Conservation (phyloP, 805 yeast species). For the Myxozyma melibiosi region DNA sequence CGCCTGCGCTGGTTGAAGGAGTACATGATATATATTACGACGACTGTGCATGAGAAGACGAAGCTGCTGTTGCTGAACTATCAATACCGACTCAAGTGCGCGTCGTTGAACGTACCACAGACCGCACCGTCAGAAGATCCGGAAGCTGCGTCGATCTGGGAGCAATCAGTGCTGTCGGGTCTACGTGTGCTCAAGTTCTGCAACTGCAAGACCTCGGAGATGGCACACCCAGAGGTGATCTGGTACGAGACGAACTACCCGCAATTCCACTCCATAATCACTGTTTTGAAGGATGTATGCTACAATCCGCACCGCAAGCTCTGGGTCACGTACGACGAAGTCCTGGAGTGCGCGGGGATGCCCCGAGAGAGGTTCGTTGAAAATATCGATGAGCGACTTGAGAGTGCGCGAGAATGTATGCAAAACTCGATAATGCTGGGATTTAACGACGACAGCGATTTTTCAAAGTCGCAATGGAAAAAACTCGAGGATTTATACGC, state of each 20-base stretch:
- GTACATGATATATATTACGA: not conserved
- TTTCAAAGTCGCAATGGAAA: slow-evolving; percentile 1
- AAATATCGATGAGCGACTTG: slow-evolving; percentile 1
- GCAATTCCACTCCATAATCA: slow-evolving; percentile 5
- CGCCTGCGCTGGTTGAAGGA: not conserved
- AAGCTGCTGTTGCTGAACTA: not conserved
- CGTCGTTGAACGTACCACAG: not conserved
- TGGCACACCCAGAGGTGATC: not conserved
- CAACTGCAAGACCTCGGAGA: not conserved
- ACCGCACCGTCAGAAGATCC: not conserved
- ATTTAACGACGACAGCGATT: not conserved
- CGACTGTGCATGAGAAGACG: not conserved
- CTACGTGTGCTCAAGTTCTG: not conserved
- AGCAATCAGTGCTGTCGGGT: not conserved
- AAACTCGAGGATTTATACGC: slow-evolving; percentile 3
- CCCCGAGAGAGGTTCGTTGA: not conserved
- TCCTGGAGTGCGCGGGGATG: slow-evolving; percentile 1
- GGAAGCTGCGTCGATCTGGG: not conserved
- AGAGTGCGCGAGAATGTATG: not conserved
- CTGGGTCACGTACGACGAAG: slow-evolving; percentile 4
- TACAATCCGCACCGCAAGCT: not conserved
- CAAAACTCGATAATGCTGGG: not conserved
- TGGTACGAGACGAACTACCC: not conserved
- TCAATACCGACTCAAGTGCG: not conserved
- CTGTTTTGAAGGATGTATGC: slow-evolving; percentile 2